Percentiles rank a stretch among this genome's conserved stretches.
These are phyloP conservation scores for Colletotrichum acutatum DNA, from an alignment of 2,329 filamentous ascomycete species.

Conservation along the genomic window DNA sequence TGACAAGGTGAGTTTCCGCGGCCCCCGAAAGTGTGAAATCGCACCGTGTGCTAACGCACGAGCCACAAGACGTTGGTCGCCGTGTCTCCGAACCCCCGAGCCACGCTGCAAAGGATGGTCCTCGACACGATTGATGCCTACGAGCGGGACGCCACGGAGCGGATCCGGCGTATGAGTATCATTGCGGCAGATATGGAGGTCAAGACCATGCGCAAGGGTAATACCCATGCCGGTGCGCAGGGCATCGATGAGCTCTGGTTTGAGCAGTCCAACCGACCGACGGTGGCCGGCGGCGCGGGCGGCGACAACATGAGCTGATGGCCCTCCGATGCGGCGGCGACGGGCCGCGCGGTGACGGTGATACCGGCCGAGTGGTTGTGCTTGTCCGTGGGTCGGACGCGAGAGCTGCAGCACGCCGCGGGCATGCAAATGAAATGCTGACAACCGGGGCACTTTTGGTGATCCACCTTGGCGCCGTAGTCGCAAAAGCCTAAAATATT, in stretches of 20 bases:
- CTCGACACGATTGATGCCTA: constrained; percentile 77
- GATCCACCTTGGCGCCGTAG: constrained; percentile 27
- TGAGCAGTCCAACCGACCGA: constrained; percentile 40
- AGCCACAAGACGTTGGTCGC: constrained; percentile 76
- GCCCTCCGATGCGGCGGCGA: not conserved
- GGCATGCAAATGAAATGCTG: not conserved
- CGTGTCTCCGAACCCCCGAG: constrained; percentile 73
- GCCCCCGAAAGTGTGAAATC: not conserved
- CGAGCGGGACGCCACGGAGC: constrained; percentile 78
- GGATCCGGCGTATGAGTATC: constrained; percentile 82
- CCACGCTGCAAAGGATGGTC: constrained; percentile 75
- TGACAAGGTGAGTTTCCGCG: constrained; percentile 67
- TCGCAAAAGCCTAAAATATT: constrained; percentile 27
- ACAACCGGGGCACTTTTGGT: constrained; percentile 27
- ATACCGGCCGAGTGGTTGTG: constrained; percentile 25
- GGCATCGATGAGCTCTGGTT: constrained; percentile 48
- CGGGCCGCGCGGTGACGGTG: not conserved
- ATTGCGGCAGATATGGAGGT: constrained; percentile 81
- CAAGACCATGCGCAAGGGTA: constrained; percentile 45
- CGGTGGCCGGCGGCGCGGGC: constrained; percentile 24
- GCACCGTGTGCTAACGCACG: constrained; percentile 29
- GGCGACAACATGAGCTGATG: constrained; percentile 30
- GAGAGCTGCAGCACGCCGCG: constrained; percentile 4
- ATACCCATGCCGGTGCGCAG: not conserved
- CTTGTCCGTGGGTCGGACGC: constrained; percentile 28